Conservation (phyloP, 2,329 filamentous ascomycete genomes). For the Fusarium acutatum region DNA sequence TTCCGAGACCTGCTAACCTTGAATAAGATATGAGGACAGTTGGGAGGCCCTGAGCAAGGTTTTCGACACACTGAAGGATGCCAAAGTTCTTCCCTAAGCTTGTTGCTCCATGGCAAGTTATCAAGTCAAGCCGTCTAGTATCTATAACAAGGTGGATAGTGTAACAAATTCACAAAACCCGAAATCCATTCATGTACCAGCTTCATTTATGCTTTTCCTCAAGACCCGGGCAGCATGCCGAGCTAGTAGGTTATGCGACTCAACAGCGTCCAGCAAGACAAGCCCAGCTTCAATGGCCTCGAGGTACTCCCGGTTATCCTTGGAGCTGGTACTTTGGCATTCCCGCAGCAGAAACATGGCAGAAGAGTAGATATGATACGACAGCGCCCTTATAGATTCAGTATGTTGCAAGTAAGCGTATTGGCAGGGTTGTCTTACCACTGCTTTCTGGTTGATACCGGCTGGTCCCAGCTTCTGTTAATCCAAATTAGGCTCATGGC, state of each 20-base stretch:
- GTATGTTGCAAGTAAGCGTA: background rate
- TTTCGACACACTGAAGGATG: background rate
- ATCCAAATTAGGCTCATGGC: background rate
- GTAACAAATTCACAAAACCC: too few species aligned
- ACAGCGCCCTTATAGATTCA: background rate
- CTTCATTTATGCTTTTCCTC: background rate
- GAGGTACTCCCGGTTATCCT: background rate
- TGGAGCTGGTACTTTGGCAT: background rate
- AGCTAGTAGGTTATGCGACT: background rate
- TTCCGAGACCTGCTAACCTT: background rate
- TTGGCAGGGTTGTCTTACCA: background rate
- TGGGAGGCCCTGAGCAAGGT: background rate
- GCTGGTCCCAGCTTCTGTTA: background rate
- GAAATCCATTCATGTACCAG: accelerated
- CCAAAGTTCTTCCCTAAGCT: background rate
- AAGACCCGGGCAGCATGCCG: background rate
- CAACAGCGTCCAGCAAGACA: background rate
- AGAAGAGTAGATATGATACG: background rate
- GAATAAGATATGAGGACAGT: background rate
- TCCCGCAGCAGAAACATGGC: background rate
- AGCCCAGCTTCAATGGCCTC: background rate
- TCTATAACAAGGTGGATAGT: background rate
- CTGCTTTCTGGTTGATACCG: background rate
- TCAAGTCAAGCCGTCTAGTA: accelerated
- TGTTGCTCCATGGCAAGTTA: background rate